These are phyloP conservation scores for Magnolia kwangsiensis DNA, from an alignment of 164 flowering plant species.

Conservation along the genomic window DNA sequence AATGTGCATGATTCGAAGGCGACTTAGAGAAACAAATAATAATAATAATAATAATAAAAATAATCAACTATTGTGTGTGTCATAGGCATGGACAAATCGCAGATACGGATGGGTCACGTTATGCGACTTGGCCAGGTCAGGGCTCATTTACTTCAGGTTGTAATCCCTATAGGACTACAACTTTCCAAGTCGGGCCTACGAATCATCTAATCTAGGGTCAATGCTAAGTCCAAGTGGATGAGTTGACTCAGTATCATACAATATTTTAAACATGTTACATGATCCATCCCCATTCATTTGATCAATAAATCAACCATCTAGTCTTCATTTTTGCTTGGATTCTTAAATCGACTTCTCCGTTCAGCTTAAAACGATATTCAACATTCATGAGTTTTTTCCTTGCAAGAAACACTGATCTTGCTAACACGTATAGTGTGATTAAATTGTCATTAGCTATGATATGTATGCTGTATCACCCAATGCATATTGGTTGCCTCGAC, in stretches of 20 bases:
- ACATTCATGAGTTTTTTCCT: background rate
- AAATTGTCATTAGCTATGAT: background rate
- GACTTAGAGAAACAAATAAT: no score
- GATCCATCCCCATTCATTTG: background rate
- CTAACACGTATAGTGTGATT: background rate
- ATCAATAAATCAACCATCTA: background rate
- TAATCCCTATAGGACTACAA: no score
- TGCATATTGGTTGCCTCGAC: background rate
- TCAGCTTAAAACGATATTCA: background rate
- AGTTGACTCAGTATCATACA: background rate
- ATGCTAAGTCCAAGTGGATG: background rate
- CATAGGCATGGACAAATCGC: background rate
- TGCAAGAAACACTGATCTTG: background rate
- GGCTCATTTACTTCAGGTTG: no score
- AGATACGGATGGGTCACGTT: no score
- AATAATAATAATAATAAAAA: no score
- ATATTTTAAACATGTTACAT: background rate
- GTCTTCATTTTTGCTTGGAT: background rate
- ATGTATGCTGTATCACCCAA: background rate
- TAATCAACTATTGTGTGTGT: background rate
- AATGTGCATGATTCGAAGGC: no score
- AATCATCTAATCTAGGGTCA: no score
- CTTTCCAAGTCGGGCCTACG: no score
- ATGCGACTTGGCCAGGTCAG: background rate
- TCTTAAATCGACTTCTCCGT: background rate